Conservation (phyloP, 495 filamentous ascomycete species). For the Podospora bellae-mahoneyi region DNA sequence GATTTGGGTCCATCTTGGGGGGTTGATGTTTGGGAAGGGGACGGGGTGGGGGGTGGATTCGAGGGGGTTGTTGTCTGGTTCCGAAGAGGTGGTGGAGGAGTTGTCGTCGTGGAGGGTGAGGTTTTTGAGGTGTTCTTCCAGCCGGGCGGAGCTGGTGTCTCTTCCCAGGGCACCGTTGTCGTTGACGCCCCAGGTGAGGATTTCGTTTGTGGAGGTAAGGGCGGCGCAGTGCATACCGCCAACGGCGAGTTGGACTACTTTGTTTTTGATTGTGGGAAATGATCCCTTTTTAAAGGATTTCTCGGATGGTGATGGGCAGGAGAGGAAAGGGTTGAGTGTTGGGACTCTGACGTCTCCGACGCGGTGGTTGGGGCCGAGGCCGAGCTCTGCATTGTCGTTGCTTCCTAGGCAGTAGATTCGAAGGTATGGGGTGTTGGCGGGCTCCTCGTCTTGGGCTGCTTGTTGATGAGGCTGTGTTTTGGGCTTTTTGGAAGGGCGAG, state of each 20-base stretch:
- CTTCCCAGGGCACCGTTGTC: constrained; percentile 4
- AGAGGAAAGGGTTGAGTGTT: neutral
- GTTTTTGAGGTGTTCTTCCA: neutral
- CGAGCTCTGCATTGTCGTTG: constrained; percentile 10
- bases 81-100: too few relatives aligned
- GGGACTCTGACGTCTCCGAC: neutral
- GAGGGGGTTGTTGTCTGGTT: too few relatives aligned
- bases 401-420: neutral
- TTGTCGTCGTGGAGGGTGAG: neutral
- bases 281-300: too few relatives aligned
- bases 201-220: neutral
- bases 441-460: neutral
- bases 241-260: neutral
- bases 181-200: constrained; percentile 6
- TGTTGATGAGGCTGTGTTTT: neutral
- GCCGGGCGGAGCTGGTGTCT: neutral
- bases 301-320: neutral
- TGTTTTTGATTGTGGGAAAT: neutral
- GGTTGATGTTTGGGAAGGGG: neutral
- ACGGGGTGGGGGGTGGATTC: too few relatives aligned
- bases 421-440: neutral
- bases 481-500: neutral
- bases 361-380: neutral
- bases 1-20: neutral
- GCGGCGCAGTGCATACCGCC: constrained; percentile 6